These are phyloP conservation scores for Trichosporon coremiiforme DNA, from an alignment of 1,284 basidiomycete genomes.

Conservation along the genomic window DNA sequence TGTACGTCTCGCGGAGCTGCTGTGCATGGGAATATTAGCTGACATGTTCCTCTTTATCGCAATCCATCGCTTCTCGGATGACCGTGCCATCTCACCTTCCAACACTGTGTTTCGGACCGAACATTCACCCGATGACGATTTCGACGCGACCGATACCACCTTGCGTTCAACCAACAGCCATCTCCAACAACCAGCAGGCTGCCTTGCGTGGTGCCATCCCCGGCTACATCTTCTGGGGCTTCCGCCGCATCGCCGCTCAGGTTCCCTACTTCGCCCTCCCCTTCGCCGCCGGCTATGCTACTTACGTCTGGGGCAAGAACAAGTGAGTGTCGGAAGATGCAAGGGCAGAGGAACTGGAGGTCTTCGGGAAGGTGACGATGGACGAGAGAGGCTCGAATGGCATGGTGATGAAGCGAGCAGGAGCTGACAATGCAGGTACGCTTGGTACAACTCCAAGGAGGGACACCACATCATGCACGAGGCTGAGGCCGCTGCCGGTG, in stretches of 20 bases:
- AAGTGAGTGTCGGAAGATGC: conserved; percentile 47
- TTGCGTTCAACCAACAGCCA: conserved; percentile 59
- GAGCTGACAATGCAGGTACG: conserved; percentile 41
- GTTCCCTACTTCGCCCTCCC: conserved; percentile 79
- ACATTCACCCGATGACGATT: conserved; percentile 13
- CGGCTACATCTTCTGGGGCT: conserved; percentile 84
- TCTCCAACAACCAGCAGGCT: conserved; percentile 79
- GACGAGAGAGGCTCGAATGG: too few relatives aligned
- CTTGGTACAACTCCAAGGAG: conserved; percentile 56
- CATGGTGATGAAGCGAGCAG: not conserved
- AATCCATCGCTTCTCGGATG: not conserved
- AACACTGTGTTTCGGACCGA: not conserved
- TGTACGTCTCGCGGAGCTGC: conserved; percentile 61
- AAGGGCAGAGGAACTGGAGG: not conserved
- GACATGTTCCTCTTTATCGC: conserved; percentile 15
- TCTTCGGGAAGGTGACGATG: not conserved
- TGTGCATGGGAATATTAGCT: not conserved
- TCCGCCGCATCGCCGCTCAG: conserved; percentile 72
- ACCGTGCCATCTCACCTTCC: not conserved
- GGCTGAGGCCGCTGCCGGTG: conserved; percentile 35
- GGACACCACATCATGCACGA: conserved; percentile 50
- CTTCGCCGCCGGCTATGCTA: conserved; percentile 72
- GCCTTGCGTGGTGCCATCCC: conserved; percentile 71
- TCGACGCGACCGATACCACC: not conserved
- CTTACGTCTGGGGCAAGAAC: conserved; percentile 79